Percentiles rank a stretch among this genome's conserved stretches.
Evolutionary conservation across 495 filamentous ascomycete genomes (phyloP).

Genomic region (Viridothelium virens): DNA sequence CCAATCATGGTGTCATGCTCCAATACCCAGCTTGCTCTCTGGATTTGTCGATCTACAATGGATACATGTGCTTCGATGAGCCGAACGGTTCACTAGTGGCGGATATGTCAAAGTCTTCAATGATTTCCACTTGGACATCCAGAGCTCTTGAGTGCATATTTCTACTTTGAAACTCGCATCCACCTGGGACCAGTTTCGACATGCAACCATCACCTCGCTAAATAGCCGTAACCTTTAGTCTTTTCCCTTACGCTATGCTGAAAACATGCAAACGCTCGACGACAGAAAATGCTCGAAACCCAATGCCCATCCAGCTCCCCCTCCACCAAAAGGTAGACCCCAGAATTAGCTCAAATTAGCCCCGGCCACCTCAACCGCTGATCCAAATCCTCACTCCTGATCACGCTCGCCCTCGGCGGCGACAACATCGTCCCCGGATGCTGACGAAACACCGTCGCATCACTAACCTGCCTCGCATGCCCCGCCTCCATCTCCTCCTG

Average conservation of each 20-base stretch:
- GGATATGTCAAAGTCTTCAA: too few species aligned
- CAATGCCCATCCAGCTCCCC: too few species aligned
- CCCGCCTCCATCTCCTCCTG: background rate
- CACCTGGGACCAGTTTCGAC: background rate
- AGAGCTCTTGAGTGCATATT: background rate
- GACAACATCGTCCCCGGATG: background rate
- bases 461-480: conserved; percentile 1
- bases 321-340: background rate
- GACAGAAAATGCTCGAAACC: too few species aligned
- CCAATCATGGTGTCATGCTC: too few species aligned
- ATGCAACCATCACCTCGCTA: background rate
- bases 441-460: conserved; percentile 4
- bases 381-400: conserved; percentile 7
- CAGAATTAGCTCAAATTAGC: background rate
- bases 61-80: too few species aligned
- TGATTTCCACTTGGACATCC: too few species aligned
- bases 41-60: too few species aligned
- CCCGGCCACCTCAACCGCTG: background rate
- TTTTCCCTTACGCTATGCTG: background rate
- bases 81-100: too few species aligned
- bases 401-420: background rate
- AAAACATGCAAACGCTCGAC: background rate
- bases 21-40: too few species aligned
- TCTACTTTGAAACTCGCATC: background rate
- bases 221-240: background rate